Evolutionary conservation across 1,139 yeast species (phyloP).

Genomic region (Suhomyces coccinellae): DNA sequence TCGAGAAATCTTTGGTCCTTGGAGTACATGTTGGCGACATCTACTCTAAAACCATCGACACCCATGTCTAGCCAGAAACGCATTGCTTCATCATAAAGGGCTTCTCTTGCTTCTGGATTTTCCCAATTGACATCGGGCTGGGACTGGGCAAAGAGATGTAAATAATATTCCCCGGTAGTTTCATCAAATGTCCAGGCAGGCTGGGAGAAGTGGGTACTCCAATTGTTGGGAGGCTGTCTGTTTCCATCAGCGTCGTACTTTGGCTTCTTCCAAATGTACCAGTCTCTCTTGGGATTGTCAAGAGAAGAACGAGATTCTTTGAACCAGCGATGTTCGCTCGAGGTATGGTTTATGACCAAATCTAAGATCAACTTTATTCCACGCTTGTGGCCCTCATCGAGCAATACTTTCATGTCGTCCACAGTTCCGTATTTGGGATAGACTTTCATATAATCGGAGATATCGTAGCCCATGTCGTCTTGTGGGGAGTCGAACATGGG

Average conservation of each 20-base stretch:
- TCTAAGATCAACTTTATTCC: slow-evolving; percentile 56
- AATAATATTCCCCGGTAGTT: slow-evolving; percentile 51
- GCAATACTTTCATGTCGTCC: slow-evolving; percentile 51
- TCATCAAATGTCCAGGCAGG: slow-evolving; percentile 61
- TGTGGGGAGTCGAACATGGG: slow-evolving; percentile 63
- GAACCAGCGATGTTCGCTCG: slow-evolving; percentile 58
- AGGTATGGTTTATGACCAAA: slow-evolving; percentile 60
- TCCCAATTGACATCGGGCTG: slow-evolving; percentile 68
- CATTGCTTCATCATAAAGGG: slow-evolving; percentile 51
- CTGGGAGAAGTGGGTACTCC: slow-evolving; percentile 54
- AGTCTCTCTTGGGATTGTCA: slow-evolving; percentile 56
- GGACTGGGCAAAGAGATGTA: slow-evolving; percentile 50
- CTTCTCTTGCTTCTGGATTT: slow-evolving; percentile 49
- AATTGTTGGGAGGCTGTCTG: slow-evolving; percentile 57
- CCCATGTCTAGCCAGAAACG: slow-evolving; percentile 58
- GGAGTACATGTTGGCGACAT: slow-evolving; percentile 54
- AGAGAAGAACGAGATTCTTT: slow-evolving; percentile 53
- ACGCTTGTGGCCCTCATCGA: slow-evolving; percentile 47
- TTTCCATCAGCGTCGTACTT: slow-evolving; percentile 46
- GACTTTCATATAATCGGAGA: slow-evolving; percentile 52
- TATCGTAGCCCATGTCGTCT: slow-evolving; percentile 66
- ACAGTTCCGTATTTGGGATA: slow-evolving; percentile 55
- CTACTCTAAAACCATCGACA: slow-evolving; percentile 60
- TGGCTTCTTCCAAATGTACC: slow-evolving; percentile 61
- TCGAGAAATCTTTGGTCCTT: slow-evolving; percentile 50